Evolutionary conservation across 192 early-diverging fungal species (phyloP).

Genomic region (Gonapodya prolifera): DNA sequence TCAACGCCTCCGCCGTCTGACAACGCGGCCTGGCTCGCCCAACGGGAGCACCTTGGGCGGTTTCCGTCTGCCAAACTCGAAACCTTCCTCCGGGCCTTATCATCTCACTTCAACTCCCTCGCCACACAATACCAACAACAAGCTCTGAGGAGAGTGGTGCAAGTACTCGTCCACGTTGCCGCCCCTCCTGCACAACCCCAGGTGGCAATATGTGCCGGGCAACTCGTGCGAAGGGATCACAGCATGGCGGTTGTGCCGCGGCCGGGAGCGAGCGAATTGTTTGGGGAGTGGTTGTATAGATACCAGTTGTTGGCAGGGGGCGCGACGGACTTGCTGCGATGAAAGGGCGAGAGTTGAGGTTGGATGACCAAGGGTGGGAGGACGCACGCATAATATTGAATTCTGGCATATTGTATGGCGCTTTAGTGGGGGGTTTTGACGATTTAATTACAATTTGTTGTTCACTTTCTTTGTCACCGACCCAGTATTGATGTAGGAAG

Average conservation of each 20-base stretch:
- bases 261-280: neutral
- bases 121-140: neutral
- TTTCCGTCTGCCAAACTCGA: neutral
- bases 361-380: neutral
- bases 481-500: neutral
- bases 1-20: too few species aligned
- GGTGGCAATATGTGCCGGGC: neutral
- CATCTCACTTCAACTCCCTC: neutral
- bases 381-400: too few species aligned
- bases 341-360: too few species aligned
- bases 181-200: neutral
- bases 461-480: neutral
- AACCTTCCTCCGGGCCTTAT: neutral
- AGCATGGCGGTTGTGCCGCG: neutral
- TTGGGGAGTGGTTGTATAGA: neutral
- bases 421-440: neutral
- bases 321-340: neutral
- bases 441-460: neutral
- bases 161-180: neutral
- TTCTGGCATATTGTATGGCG: neutral
- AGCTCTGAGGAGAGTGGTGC: neutral
- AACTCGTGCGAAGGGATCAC: neutral
- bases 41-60: too few species aligned
- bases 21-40: too few species aligned
- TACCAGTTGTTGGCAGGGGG: neutral